A percentile compares a stretch with the other conserved stretches of the same genome.
Conservation (phyloP, 768 basidiomycete genomes). For the Phylloporus sp. region DNA sequence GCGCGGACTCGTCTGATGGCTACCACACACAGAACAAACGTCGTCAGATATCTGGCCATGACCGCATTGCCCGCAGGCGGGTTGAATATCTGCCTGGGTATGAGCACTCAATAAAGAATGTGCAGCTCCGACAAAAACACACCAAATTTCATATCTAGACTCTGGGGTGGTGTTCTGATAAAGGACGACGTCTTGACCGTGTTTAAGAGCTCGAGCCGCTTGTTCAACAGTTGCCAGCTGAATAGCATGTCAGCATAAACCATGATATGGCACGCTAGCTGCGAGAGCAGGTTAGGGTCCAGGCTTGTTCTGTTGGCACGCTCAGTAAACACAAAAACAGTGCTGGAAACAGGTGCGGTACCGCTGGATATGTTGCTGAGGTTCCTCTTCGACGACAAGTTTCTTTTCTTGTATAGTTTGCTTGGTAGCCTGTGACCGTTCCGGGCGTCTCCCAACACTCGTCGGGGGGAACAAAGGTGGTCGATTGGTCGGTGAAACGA, state of each 20-base stretch:
- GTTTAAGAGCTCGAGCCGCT: slow-evolving; percentile 72
- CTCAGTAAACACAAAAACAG: background rate
- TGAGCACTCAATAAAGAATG: slow-evolving; percentile 3
- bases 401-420: slow-evolving; percentile 34
- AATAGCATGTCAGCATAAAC: slow-evolving; percentile 74
- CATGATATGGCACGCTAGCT: slow-evolving; percentile 52
- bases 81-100: slow-evolving; percentile 39
- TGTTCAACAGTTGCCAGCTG: slow-evolving; percentile 66
- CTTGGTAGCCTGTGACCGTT: slow-evolving; percentile 40
- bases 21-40: slow-evolving; percentile 43
- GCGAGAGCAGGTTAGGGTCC: slow-evolving; percentile 35
- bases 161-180: slow-evolving; percentile 21
- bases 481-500: slow-evolving; percentile 20
- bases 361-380: slow-evolving; percentile 11
- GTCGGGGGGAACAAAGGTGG: slow-evolving; percentile 43
- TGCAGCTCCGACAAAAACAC: background rate
- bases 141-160: slow-evolving; percentile 37
- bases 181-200: slow-evolving; percentile 40
- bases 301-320: slow-evolving; percentile 5
- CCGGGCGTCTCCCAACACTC: slow-evolving; percentile 36
- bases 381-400: slow-evolving; percentile 32
- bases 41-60: slow-evolving; percentile 31
- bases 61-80: slow-evolving; percentile 46
- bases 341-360: slow-evolving; percentile 1
- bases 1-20: slow-evolving; percentile 41